phyloP scores from a whole-genome alignment of 352 stramenopile genomes.

The Albugo candida region DNA sequence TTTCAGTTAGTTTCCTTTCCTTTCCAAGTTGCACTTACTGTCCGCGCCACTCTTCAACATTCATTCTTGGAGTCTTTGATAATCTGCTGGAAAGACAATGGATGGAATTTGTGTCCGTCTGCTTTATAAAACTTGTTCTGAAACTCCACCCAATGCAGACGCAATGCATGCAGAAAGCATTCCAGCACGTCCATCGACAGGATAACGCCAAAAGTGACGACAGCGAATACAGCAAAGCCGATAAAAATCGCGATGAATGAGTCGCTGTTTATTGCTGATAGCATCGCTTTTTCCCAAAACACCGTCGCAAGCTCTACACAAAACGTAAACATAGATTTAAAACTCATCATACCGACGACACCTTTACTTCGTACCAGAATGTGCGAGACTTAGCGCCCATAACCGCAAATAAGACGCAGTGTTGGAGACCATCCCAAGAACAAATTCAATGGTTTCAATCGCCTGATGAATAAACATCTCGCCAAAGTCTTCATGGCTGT shows the following conservation, averaged over 20 bases:
- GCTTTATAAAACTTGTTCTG: constrained; percentile 99
- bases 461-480: constrained; percentile 98
- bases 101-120: constrained; percentile 93
- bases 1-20: background rate
- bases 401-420: constrained; percentile 99
- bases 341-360: too few species aligned
- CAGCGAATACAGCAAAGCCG: constrained; percentile 83
- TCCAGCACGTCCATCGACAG: constrained; percentile 99
- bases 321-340: background rate
- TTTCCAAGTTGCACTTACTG: background rate
- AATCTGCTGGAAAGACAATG: constrained; percentile 86
- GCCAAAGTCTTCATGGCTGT: constrained; percentile 86
- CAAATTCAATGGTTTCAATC: constrained; percentile 99
- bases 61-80: constrained; percentile 18
- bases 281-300: constrained; percentile 99
- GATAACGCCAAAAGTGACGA: constrained; percentile 93
- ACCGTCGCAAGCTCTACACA: constrained; percentile 61
- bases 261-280: constrained; percentile 92
- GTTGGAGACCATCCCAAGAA: constrained; percentile 98
- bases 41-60: background rate
- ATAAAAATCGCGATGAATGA: constrained; percentile 94
- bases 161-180: constrained; percentile 97
- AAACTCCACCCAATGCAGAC: constrained; percentile 99
- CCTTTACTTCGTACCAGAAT: constrained; percentile 56
- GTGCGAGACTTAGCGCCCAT: constrained; percentile 95